phyloP scores from a whole-genome alignment of 306 rosid genomes.

The Morella rubra region DNA sequence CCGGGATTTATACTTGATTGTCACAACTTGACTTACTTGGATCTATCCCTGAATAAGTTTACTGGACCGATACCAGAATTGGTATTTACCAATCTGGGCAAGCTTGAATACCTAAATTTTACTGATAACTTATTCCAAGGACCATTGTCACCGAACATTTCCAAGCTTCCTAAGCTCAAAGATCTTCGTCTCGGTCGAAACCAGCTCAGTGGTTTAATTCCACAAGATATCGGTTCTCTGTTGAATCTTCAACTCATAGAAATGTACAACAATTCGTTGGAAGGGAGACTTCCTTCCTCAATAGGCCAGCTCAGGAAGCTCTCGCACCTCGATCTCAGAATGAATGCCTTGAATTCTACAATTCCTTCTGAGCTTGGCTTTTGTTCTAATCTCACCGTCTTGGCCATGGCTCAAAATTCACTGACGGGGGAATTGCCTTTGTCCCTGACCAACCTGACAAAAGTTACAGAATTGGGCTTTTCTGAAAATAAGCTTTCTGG shows the following conservation, averaged over 20 bases:
- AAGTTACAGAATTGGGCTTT: constrained; percentile 39
- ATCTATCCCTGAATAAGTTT: constrained; percentile 41
- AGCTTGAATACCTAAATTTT: constrained; percentile 61
- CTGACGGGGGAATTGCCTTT: constrained; percentile 52
- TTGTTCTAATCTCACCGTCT: constrained; percentile 48
- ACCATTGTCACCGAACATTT: constrained; percentile 45
- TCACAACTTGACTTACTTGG: constrained; percentile 52
- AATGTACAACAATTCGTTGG: constrained; percentile 28
- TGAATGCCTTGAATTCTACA: constrained; percentile 43
- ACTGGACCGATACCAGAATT: constrained; percentile 50
- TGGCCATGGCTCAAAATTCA: constrained; percentile 41
- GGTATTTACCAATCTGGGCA: constrained; percentile 39
- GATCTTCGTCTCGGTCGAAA: constrained; percentile 45
- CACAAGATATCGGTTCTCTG: constrained; percentile 38
- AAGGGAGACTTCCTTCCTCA: constrained; percentile 51
- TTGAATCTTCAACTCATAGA: constrained; percentile 36
- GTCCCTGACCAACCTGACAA: constrained; percentile 37
- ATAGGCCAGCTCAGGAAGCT: constrained; percentile 48
- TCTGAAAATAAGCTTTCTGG: constrained; percentile 54
- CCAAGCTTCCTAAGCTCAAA: constrained; percentile 53
- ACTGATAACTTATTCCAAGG: constrained; percentile 41
- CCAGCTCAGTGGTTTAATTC: constrained; percentile 46
- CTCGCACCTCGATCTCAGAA: constrained; percentile 30
- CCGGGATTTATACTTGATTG: constrained; percentile 56
- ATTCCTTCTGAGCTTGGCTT: constrained; percentile 59